phyloP scores from a whole-genome alignment of 2,329 filamentous ascomycete species.

The Neophaeococcomyces aloes region DNA sequence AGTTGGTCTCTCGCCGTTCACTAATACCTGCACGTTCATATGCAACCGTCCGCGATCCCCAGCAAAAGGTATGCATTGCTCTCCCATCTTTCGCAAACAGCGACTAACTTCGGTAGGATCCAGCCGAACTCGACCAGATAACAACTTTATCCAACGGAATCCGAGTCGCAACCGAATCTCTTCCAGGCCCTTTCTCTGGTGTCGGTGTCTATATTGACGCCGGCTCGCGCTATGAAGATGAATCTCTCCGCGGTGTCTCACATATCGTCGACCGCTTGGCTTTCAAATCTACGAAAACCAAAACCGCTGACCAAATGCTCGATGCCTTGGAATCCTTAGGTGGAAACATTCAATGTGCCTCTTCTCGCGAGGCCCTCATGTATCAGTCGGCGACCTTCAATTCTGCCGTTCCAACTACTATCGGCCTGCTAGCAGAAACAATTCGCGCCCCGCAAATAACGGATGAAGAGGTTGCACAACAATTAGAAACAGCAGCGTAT shows the following conservation, averaged over 20 bases:
- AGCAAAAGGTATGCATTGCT: slow-evolving; percentile 16
- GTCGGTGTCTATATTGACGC: slow-evolving; percentile 94
- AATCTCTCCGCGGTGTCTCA: slow-evolving; percentile 73
- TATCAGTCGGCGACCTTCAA: slow-evolving; percentile 99
- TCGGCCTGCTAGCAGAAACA: slow-evolving; percentile 81
- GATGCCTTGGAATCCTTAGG: slow-evolving; percentile 79
- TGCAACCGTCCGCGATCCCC: slow-evolving; percentile 18
- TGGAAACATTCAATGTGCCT: slow-evolving; percentile 94
- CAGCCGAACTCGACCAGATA: slow-evolving; percentile 74
- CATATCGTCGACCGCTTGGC: slow-evolving; percentile 93
- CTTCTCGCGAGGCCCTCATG: slow-evolving; percentile 91
- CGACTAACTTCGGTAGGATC: slow-evolving; percentile 42
- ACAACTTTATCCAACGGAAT: slow-evolving; percentile 86
- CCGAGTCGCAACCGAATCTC: slow-evolving; percentile 84
- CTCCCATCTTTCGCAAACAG: slow-evolving; percentile 19
- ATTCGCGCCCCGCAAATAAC: slow-evolving; percentile 78
- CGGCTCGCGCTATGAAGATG: slow-evolving; percentile 86
- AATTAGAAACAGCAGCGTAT: slow-evolving; percentile 84
- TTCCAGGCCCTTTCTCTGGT: slow-evolving; percentile 88
- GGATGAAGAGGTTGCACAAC: slow-evolving; percentile 73
- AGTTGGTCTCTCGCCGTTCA: slow-evolving; percentile 9
- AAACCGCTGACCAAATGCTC: slow-evolving; percentile 71
- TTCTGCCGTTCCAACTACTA: slow-evolving; percentile 69
- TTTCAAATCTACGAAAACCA: slow-evolving; percentile 73
- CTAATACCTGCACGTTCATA: slow-evolving; percentile 14